Evolutionary conservation across 768 basidiomycete genomes (phyloP).

Genomic region (Lanmaoa rubissima): DNA sequence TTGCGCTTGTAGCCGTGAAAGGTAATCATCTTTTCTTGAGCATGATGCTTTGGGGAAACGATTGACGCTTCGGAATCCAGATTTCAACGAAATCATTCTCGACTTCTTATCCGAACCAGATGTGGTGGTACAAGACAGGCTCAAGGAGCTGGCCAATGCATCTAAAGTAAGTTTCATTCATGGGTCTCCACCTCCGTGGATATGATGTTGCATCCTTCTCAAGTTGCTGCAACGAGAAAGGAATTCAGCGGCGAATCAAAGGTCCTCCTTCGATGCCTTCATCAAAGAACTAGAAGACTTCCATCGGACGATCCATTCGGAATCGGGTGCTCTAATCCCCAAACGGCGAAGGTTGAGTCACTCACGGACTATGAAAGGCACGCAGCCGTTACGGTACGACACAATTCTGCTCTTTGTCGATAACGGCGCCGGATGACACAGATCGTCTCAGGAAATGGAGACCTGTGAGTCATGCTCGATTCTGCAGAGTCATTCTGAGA

Average conservation of each 20-base stretch:
- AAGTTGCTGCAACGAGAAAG: slow-evolving; percentile 16
- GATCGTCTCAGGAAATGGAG: slow-evolving; percentile 2
- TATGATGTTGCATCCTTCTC: background rate
- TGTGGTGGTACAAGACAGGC: slow-evolving; percentile 7
- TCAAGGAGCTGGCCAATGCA: slow-evolving; percentile 13
- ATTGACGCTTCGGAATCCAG: background rate
- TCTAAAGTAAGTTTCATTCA: slow-evolving; percentile 7
- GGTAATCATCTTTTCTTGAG: background rate
- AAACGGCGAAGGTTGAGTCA: background rate
- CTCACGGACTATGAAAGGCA: background rate
- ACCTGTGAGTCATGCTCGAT: slow-evolving; percentile 2
- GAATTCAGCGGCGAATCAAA: slow-evolving; percentile 2
- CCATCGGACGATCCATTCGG: background rate
- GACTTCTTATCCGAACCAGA: slow-evolving; percentile 15
- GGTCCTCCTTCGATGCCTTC: slow-evolving; percentile 9
- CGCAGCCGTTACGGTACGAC: slow-evolving; percentile 1
- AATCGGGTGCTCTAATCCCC: background rate
- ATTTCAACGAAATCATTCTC: slow-evolving; percentile 22
- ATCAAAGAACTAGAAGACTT: slow-evolving; percentile 11
- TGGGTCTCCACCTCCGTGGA: too few relatives aligned
- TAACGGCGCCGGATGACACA: background rate
- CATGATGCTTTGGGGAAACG: background rate
- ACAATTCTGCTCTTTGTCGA: background rate
- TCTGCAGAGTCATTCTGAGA: background rate
- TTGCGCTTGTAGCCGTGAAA: slow-evolving; percentile 16